These are phyloP conservation scores for Colletotrichum magnum DNA, from an alignment of 2,329 filamentous ascomycete genomes.

Conservation along the genomic window DNA sequence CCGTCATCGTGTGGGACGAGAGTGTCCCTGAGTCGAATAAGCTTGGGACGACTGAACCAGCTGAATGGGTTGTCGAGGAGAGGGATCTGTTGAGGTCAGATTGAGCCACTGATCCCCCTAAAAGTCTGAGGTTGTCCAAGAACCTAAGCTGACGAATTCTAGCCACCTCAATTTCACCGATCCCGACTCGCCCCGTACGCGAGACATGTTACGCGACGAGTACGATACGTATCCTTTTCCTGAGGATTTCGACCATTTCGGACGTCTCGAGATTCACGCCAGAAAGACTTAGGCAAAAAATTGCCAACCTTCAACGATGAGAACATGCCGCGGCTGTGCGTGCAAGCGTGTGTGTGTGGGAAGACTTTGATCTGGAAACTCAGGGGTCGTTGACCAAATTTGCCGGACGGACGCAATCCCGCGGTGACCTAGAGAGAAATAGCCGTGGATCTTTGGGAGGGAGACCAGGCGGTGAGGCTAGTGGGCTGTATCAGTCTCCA, in stretches of 20 bases:
- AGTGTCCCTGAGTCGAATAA: background rate
- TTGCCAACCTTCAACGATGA: background rate
- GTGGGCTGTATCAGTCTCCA: background rate
- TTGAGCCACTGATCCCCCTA: background rate
- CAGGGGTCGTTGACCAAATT: background rate
- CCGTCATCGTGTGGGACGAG: slow-evolving; percentile 42
- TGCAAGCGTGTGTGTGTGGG: background rate
- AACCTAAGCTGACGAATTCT: background rate
- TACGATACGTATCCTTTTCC: background rate
- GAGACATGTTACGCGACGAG: slow-evolving; percentile 6
- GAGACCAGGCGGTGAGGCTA: background rate
- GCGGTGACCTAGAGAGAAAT: background rate
- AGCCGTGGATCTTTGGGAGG: background rate
- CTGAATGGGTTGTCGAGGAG: background rate
- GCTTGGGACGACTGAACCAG: background rate
- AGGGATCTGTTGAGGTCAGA: background rate
- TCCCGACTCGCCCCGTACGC: slow-evolving; percentile 6
- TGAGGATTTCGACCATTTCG: background rate
- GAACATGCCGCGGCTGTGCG: background rate
- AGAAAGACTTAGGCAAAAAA: background rate
- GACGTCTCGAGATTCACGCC: background rate
- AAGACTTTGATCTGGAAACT: background rate
- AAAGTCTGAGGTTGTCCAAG: background rate
- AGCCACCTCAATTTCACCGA: background rate
- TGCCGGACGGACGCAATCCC: background rate